These are phyloP conservation scores for Coemansia sp. DNA, from an alignment of 192 early-diverging fungal species.

Conservation along the genomic window DNA sequence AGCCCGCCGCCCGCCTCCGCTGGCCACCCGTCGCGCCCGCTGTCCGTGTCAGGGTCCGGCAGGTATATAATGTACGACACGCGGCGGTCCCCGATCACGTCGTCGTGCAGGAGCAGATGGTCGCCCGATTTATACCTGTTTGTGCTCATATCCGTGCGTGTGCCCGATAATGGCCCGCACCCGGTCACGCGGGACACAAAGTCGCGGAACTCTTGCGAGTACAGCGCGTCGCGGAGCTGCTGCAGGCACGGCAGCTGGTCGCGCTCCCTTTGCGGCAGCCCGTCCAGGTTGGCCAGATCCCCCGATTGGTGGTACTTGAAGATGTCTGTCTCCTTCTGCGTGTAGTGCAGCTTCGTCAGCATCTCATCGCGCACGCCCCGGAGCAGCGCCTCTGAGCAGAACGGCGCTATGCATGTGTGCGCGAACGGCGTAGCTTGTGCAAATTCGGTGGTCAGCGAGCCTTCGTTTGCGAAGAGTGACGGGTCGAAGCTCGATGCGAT, in stretches of 20 bases:
- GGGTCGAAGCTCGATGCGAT: no score
- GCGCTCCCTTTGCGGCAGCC: constrained; percentile 59
- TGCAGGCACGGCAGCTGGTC: constrained; percentile 56
- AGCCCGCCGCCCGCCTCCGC: constrained; percentile 66
- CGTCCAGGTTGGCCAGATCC: constrained; percentile 81
- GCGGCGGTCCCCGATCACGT: constrained; percentile 73
- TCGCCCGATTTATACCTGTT: constrained; percentile 71
- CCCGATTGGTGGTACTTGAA: constrained; percentile 81
- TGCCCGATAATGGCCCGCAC: constrained; percentile 65
- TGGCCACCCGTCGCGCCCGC: constrained; percentile 53
- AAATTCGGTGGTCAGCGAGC: no score
- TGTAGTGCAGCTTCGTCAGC: constrained; percentile 61
- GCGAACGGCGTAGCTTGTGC: constrained; percentile 52
- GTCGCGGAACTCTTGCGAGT: constrained; percentile 69
- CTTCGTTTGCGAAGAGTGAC: no score
- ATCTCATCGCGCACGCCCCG: constrained; percentile 66
- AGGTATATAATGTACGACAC: constrained; percentile 80
- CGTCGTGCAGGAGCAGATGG: constrained; percentile 78
- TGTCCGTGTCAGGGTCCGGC: constrained; percentile 56
- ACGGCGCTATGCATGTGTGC: constrained; percentile 61
- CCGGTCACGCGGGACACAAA: constrained; percentile 66
- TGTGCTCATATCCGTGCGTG: constrained; percentile 70
- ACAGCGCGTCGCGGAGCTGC: constrained; percentile 68
- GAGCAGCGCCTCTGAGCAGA: constrained; percentile 62
- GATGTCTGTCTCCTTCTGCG: constrained; percentile 83